Base-by-base conservation (phyloP, 1,139 yeast genomes). In the Lizanozyma gosingica region DNA sequence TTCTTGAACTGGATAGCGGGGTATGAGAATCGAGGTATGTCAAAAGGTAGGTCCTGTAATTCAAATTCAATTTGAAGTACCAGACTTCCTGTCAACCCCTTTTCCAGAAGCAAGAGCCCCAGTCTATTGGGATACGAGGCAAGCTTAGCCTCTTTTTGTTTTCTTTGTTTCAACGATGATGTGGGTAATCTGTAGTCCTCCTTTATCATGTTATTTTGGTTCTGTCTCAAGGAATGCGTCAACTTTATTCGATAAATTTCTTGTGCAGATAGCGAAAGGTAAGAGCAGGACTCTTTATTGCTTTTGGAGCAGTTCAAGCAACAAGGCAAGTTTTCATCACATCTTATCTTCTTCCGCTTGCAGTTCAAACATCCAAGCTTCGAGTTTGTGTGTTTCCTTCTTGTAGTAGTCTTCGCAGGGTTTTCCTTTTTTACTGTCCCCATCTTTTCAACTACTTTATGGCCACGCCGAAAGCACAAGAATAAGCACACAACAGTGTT, bases 311-410 rank as follows among this genome's bases (percentile, higher is more conserved):
- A 71, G 45, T 68, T 68, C 15, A 49, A 50, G 54, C 76, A 71
- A 37, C 54, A 54, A 2, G 77, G 76, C 15, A 63, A 50, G 18
- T 56, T 59, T 50, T 71, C 77, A 46, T 71, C 73, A 52, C 77
- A 71, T 43, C 74, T 62, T 35, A 71, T 66, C 48, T 70, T 66
- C 45, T 71, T 61, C 37, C 62, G 53, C 47, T 70, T 71, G 53
- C 77, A 71, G 41, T 63, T 64, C 14, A 49, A 43, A 48, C 77
- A 71, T 2, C 76, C 77, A 38, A 58, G 48, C 45, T 63, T 67
- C 8, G 72, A 66, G 50, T 69, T 69, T 17, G 68, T 65, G 47
- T 69, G 75, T 46, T 53, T 60, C 43, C 67, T 57, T 41, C 73
- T 51, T 14, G 61, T 52, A 11, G 29, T 22, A 22, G 29, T 22